phyloP scores from a whole-genome alignment of 1,284 basidiomycete genomes.

The Apiotrichum veenhuisii region DNA sequence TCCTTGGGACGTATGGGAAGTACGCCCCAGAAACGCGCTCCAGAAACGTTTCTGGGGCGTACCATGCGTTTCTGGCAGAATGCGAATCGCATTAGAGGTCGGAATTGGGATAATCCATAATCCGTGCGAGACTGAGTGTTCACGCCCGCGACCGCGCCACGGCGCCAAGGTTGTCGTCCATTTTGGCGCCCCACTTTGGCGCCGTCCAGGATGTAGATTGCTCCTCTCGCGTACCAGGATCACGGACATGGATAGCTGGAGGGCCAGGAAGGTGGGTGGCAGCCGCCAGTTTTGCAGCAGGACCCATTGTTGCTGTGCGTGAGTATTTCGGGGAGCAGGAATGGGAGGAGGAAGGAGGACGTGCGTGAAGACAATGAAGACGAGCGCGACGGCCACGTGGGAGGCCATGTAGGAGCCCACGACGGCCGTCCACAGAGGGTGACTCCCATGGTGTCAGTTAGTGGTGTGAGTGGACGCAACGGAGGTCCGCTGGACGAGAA shows the following conservation, averaged over 20 bases:
- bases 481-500: too few relatives aligned
- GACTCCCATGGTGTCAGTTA: slow-evolving; percentile 7
- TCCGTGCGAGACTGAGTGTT: too few relatives aligned
- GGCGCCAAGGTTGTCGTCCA: background rate
- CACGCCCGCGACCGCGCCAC: slow-evolving; percentile 47
- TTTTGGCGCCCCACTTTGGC: background rate
- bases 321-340: slow-evolving; percentile 2
- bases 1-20: too few relatives aligned
- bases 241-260: slow-evolving; percentile 67
- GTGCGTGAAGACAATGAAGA: slow-evolving; percentile 65
- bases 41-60: too few relatives aligned
- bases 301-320: slow-evolving; percentile 45
- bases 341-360: slow-evolving; percentile 22
- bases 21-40: too few relatives aligned
- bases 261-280: slow-evolving; percentile 64
- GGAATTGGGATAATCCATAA: too few relatives aligned
- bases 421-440: slow-evolving; percentile 53
- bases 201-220: background rate
- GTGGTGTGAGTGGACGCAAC: too few relatives aligned
- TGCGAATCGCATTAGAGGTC: too few relatives aligned
- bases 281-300: slow-evolving; percentile 62
- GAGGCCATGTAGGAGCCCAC: slow-evolving; percentile 74
- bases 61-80: too few relatives aligned
- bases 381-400: slow-evolving; percentile 69
- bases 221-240: slow-evolving; percentile 46